These are phyloP conservation scores for Ramaria sp. DNA, from an alignment of 768 basidiomycete species.

Conservation along the genomic window DNA sequence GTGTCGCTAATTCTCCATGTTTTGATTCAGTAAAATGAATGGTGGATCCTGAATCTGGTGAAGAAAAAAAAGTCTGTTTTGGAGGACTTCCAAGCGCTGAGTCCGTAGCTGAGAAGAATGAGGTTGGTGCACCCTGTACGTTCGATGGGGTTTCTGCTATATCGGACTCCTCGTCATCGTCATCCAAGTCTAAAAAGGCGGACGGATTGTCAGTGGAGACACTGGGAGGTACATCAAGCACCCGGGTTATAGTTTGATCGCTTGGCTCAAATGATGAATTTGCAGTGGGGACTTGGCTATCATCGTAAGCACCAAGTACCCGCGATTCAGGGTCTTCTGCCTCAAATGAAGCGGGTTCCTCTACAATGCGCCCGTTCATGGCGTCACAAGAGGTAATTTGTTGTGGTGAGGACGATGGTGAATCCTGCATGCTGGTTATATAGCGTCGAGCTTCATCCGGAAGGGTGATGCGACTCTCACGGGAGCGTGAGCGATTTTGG, in stretches of 20 bases:
- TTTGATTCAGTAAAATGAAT: too few relatives aligned
- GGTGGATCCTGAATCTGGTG: neutral
- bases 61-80: neutral
- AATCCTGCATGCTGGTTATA: slow-evolving; percentile 57
- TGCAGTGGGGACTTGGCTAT: neutral
- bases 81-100: slow-evolving; percentile 3
- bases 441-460: slow-evolving; percentile 72
- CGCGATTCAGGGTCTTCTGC: neutral
- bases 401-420: slow-evolving; percentile 35
- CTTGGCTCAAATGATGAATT: neutral
- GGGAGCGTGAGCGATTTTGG: slow-evolving; percentile 21
- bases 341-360: neutral
- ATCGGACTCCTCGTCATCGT: slow-evolving; percentile 21
- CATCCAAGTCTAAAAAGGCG: slow-evolving; percentile 55
- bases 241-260: slow-evolving; percentile 2
- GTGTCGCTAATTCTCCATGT: too few relatives aligned
- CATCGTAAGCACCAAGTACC: neutral
- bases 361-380: neutral
- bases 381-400: neutral
- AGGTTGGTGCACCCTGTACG: slow-evolving; percentile 14
- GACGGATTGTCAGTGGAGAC: slow-evolving; percentile 20
- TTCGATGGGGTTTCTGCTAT: slow-evolving; percentile 27
- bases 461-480: slow-evolving; percentile 58
- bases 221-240: slow-evolving; percentile 11
- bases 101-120: neutral